Conservation (phyloP, 2,329 filamentous ascomycete species). For the Fusarium transvaalense region DNA sequence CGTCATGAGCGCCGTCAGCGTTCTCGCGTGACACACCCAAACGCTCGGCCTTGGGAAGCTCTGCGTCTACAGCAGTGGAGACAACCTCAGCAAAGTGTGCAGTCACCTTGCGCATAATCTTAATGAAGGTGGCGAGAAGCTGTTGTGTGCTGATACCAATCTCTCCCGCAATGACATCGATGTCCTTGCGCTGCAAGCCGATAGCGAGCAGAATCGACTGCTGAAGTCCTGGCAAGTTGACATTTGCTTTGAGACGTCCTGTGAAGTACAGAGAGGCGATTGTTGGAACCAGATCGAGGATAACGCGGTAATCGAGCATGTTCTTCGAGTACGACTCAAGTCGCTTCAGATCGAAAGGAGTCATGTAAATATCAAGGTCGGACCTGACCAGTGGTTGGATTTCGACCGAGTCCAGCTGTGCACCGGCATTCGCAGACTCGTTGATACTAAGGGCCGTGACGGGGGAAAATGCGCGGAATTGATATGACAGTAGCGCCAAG, state of each 20-base stretch:
- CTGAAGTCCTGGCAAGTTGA: constrained; percentile 85
- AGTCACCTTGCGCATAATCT: constrained; percentile 90
- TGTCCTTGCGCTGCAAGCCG: constrained; percentile 88
- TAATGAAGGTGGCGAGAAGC: constrained; percentile 96
- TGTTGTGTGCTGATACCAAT: constrained; percentile 80
- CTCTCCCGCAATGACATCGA: constrained; percentile 85
- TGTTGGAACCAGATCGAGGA: constrained; percentile 88
- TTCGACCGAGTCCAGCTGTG: constrained; percentile 70
- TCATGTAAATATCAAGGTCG: constrained; percentile 82
- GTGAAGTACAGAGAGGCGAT: constrained; percentile 89
- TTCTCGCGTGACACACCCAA: constrained; percentile 71
- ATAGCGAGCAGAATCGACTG: constrained; percentile 89
- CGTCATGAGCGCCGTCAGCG: constrained; percentile 74
- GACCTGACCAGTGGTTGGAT: constrained; percentile 73
- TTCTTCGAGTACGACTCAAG: constrained; percentile 96
- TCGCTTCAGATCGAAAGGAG: constrained; percentile 94
- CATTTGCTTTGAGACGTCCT: constrained; percentile 73
- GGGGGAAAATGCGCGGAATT: constrained; percentile 86
- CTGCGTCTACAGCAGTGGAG: constrained; percentile 76
- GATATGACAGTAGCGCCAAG: constrained; percentile 87
- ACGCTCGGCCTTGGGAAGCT: constrained; percentile 69
- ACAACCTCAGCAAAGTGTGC: constrained; percentile 81
- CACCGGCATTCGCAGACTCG: constrained; percentile 82
- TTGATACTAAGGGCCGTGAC: constrained; percentile 87
- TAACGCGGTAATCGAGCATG: constrained; percentile 97